These are phyloP conservation scores for Kernera saxatilis DNA, from an alignment of 345 rosid species.

Conservation along the genomic window DNA sequence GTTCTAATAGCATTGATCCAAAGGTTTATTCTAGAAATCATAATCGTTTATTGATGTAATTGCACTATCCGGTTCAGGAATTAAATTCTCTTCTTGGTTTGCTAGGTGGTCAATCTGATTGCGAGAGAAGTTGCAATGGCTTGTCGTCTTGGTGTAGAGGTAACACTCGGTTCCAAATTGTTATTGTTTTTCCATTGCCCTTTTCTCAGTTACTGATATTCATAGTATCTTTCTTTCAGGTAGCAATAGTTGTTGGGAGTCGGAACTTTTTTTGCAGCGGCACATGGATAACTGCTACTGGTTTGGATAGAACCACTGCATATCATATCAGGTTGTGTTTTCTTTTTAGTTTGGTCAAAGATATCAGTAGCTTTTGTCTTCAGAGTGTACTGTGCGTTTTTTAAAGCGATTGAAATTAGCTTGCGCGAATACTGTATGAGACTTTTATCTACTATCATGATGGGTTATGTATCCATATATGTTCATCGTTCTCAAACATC, in stretches of 20 bases:
- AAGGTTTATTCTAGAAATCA: slow-evolving; percentile 42
- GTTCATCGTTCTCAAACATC: background rate
- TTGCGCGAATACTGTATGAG: background rate
- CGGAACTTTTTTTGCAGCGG: slow-evolving; percentile 79
- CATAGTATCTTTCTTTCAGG: slow-evolving; percentile 37
- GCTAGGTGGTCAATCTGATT: slow-evolving; percentile 66
- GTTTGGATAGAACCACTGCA: slow-evolving; percentile 74
- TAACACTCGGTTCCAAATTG: slow-evolving; percentile 18
- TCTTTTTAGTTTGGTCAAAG: background rate
- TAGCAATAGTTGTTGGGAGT: slow-evolving; percentile 88
- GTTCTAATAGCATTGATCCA: slow-evolving; percentile 72
- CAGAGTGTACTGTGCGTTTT: background rate
- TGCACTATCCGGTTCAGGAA: background rate
- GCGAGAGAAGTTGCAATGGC: slow-evolving; percentile 77
- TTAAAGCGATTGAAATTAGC: background rate
- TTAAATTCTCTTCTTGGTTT: slow-evolving; percentile 8
- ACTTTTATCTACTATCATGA: background rate
- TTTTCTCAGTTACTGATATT: background rate
- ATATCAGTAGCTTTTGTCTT: background rate
- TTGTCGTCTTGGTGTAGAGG: slow-evolving; percentile 80
- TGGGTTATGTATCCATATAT: background rate
- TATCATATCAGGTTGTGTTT: slow-evolving; percentile 68
- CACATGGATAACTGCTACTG: slow-evolving; percentile 73
- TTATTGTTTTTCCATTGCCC: background rate
- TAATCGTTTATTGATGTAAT: background rate